phyloP scores from a whole-genome alignment of 2,329 filamentous ascomycete genomes.

The Trichoderma breve region DNA sequence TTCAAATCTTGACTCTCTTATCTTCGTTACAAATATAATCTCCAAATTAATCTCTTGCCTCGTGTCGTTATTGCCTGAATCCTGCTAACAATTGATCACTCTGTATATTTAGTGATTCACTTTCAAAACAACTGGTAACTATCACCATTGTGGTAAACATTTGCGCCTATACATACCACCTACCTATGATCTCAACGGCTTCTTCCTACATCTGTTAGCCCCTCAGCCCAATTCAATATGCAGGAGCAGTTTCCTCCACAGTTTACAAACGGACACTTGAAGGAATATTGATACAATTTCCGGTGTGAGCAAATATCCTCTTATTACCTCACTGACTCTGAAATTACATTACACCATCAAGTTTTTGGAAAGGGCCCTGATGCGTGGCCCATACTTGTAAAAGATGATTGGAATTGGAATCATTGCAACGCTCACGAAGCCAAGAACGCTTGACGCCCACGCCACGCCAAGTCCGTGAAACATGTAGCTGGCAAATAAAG shows the following conservation, averaged over 20 bases:
- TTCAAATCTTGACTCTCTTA: background rate
- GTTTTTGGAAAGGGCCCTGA: slow-evolving; percentile 5
- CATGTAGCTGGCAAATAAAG: slow-evolving; percentile 22
- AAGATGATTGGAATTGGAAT: slow-evolving; percentile 23
- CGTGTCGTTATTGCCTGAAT: background rate
- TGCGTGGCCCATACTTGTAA: slow-evolving; percentile 20
- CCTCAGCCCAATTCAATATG: background rate
- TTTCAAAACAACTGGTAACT: background rate
- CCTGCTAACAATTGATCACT: background rate
- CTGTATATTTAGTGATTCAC: background rate
- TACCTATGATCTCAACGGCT: background rate
- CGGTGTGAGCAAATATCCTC: background rate
- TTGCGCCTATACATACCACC: background rate
- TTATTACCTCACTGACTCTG: background rate
- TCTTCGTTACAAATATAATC: background rate
- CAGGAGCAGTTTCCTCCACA: background rate
- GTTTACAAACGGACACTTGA: background rate
- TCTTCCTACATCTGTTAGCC: background rate
- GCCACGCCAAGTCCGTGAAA: slow-evolving; percentile 21
- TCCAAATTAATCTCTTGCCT: background rate
- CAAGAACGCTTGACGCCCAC: slow-evolving; percentile 24
- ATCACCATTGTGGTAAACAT: background rate
- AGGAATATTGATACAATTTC: background rate
- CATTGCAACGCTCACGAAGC: slow-evolving; percentile 18
- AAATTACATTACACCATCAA: background rate